These are phyloP conservation scores for Thinopyrum elongatum DNA, from an alignment of 176 grass and related monocot species.

Conservation along the genomic window DNA sequence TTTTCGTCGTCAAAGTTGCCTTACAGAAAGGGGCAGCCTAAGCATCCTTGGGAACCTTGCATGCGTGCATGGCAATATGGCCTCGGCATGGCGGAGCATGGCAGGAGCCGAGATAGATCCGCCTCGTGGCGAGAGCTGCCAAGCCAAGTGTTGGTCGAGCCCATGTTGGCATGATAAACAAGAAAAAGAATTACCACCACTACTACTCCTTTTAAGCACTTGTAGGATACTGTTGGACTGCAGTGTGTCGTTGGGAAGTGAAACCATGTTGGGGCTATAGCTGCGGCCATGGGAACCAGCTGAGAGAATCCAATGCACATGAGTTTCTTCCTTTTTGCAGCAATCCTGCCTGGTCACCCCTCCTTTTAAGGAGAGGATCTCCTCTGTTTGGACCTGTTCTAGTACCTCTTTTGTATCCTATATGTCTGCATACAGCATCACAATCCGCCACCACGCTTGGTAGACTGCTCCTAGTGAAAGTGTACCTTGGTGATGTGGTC, in stretches of 20 bases:
- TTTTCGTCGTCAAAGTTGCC: not conserved
- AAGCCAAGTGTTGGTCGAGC: too few relatives aligned
- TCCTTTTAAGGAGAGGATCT: slow-evolving; percentile 22
- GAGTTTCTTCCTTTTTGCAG: not conserved
- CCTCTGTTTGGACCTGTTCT: slow-evolving; percentile 1
- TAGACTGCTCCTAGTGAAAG: slow-evolving; percentile 33
- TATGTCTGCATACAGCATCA: not conserved
- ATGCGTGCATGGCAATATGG: too few relatives aligned
- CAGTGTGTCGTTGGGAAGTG: slow-evolving; percentile 41
- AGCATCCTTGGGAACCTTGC: not conserved
- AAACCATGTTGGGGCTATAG: slow-evolving; percentile 51
- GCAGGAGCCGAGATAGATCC: too few relatives aligned
- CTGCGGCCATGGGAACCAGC: slow-evolving; percentile 3
- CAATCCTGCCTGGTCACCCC: not conserved
- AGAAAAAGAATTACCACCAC: not conserved
- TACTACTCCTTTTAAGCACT: not conserved
- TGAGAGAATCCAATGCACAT: not conserved
- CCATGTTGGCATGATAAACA: not conserved
- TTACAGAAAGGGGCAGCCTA: not conserved
- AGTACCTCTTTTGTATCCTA: slow-evolving; percentile 17
- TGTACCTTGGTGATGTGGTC: slow-evolving; percentile 22
- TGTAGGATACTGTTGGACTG: slow-evolving; percentile 23
- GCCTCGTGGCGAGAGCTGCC: too few relatives aligned
- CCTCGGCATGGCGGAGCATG: too few relatives aligned
- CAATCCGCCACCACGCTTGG: too few relatives aligned